phyloP scores from a whole-genome alignment of 148 eudicot species.

The Rhododendron kiyosumense region DNA sequence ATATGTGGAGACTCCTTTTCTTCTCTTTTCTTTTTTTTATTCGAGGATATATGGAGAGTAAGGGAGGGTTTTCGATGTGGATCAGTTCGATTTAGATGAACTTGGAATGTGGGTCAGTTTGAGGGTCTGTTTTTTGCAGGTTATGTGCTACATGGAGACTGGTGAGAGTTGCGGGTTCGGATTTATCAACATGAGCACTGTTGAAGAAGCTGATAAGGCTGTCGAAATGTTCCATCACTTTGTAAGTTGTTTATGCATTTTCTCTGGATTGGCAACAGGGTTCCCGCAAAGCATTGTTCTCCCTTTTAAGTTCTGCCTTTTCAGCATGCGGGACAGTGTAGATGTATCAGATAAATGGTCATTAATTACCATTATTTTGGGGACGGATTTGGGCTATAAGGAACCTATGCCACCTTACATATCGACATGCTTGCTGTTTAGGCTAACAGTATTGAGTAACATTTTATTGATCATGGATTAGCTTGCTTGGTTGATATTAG shows the following conservation, averaged over 20 bases:
- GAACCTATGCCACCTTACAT: too few relatives aligned
- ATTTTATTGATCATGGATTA: neutral
- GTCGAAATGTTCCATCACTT: constrained; percentile 58
- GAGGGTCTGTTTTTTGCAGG: constrained; percentile 29
- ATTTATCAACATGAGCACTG: constrained; percentile 87
- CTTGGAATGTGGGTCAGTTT: neutral
- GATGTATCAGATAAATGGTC: neutral
- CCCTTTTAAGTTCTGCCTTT: neutral
- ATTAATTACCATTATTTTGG: too few relatives aligned
- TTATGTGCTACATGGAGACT: constrained; percentile 80
- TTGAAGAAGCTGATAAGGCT: constrained; percentile 82
- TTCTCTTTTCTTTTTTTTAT: too few relatives aligned
- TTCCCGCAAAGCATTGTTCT: neutral
- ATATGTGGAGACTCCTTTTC: neutral
- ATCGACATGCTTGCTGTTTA: too few relatives aligned
- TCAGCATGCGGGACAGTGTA: neutral
- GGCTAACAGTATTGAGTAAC: too few relatives aligned
- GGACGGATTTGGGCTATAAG: too few relatives aligned
- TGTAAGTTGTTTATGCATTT: constrained; percentile 20
- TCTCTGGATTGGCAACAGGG: neutral
- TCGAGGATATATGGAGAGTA: too few relatives aligned
- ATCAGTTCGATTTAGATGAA: neutral
- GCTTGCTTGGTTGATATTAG: too few relatives aligned
- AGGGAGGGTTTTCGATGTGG: too few relatives aligned
- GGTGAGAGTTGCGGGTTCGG: constrained; percentile 88